Evolutionary conservation across 768 basidiomycete genomes (phyloP).

Genomic region (Cytidiella melzeri): DNA sequence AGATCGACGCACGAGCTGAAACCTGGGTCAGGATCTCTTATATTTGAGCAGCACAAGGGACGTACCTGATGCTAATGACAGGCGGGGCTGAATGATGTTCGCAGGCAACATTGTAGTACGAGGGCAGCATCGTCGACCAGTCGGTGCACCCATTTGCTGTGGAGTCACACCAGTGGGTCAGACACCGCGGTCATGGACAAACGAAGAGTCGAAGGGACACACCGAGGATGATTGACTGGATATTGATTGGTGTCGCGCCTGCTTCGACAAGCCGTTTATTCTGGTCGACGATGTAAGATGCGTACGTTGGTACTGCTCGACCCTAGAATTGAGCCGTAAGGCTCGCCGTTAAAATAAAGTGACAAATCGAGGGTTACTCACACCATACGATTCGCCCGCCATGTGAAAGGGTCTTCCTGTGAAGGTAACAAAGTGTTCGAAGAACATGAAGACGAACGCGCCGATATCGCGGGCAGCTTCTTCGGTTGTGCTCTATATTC

Average conservation of each 20-base stretch:
- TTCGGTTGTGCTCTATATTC: conserved; percentile 48
- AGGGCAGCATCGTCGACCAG: conserved; percentile 30
- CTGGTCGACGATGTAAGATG: conserved; percentile 42
- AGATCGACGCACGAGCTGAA: conserved; percentile 36
- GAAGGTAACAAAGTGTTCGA: conserved; percentile 67
- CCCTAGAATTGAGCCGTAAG: conserved; percentile 29
- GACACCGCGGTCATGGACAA: background rate
- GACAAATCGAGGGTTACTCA: conserved; percentile 19
- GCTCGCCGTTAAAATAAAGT: background rate
- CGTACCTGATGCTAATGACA: conserved; percentile 39
- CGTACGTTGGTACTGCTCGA: conserved; percentile 46
- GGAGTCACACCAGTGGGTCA: background rate
- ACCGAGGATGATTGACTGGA: conserved; percentile 47
- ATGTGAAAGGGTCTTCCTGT: conserved; percentile 48
- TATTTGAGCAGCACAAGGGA: background rate
- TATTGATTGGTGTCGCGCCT: conserved; percentile 44
- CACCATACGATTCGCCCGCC: conserved; percentile 46
- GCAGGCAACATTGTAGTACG: conserved; percentile 52
- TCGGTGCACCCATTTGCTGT: conserved; percentile 43
- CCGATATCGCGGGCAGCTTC: conserved; percentile 68
- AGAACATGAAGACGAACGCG: conserved; percentile 66
- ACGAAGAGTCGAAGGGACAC: background rate
- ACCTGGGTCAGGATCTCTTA: background rate
- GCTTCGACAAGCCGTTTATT: conserved; percentile 35
- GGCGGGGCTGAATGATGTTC: conserved; percentile 36